Conservation (phyloP, 202 grass and related monocot genomes). For the Saccharum hybrid region DNA sequence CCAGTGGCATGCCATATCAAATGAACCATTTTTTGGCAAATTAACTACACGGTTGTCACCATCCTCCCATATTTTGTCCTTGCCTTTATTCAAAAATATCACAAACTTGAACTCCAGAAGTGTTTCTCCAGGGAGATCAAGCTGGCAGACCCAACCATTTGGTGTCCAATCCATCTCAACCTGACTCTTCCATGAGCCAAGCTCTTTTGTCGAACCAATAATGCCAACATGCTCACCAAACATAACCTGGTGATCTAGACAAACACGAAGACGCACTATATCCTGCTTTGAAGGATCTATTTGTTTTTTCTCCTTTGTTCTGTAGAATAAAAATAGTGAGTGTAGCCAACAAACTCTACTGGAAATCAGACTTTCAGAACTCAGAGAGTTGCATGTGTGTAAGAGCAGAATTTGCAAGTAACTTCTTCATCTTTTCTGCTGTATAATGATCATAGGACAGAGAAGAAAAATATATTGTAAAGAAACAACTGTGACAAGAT, state of each 20-base stretch:
- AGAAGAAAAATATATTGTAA: neutral
- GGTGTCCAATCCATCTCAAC: slow-evolving; percentile 72
- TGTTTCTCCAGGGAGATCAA: slow-evolving; percentile 57
- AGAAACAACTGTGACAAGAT: neutral
- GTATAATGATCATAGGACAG: neutral
- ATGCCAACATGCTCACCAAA: slow-evolving; percentile 89
- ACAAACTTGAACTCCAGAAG: slow-evolving; percentile 86
- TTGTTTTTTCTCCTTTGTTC: slow-evolving; percentile 58
- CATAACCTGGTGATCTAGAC: slow-evolving; percentile 77
- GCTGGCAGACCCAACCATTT: slow-evolving; percentile 75
- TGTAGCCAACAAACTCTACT: neutral
- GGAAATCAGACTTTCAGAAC: slow-evolving; percentile 26
- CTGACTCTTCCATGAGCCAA: slow-evolving; percentile 76
- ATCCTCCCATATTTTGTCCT: slow-evolving; percentile 74
- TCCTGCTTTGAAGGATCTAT: slow-evolving; percentile 26
- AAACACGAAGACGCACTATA: slow-evolving; percentile 55
- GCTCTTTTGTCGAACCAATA: slow-evolving; percentile 68
- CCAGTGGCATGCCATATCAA: slow-evolving; percentile 76
- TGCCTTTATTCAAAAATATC: slow-evolving; percentile 52
- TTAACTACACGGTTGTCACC: slow-evolving; percentile 63
- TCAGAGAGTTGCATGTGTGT: neutral
- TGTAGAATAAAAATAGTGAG: slow-evolving; percentile 39
- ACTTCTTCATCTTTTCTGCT: neutral
- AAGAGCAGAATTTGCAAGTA: neutral
- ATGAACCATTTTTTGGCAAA: slow-evolving; percentile 67